These are phyloP conservation scores for Calocybe gangraenosa DNA, from an alignment of 768 basidiomycete species.

Conservation along the genomic window DNA sequence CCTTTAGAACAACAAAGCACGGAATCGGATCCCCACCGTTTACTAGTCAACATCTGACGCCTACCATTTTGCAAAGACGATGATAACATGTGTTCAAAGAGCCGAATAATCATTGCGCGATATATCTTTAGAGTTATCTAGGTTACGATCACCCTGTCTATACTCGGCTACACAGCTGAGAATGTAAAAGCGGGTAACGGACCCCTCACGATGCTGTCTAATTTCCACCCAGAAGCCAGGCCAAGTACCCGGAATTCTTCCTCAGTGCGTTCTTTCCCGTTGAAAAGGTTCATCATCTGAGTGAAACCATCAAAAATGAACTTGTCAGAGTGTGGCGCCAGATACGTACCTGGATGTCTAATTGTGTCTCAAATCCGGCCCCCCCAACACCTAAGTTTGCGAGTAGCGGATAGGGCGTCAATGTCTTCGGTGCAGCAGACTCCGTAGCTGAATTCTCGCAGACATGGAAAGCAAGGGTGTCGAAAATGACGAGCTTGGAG, in stretches of 20 bases:
- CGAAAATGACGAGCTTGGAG: slow-evolving; percentile 24
- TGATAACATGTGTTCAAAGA: no score
- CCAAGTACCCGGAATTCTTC: slow-evolving; percentile 21
- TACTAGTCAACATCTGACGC: no score
- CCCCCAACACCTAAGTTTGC: slow-evolving; percentile 22
- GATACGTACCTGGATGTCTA: slow-evolving; percentile 23
- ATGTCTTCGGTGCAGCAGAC: slow-evolving; percentile 2
- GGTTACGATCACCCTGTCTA: no score
- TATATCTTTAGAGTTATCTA: no score
- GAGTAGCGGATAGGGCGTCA: slow-evolving; percentile 22
- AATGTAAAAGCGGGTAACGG: slow-evolving; percentile 8
- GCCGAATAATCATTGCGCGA: no score
- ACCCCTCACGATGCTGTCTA: slow-evolving; percentile 7
- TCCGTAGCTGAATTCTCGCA: slow-evolving; percentile 8
- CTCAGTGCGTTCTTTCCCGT: slow-evolving; percentile 27
- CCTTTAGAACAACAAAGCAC: no score
- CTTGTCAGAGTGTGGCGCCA: no score
- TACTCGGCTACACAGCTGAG: slow-evolving; percentile 10
- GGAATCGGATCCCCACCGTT: no score
- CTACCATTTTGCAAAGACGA: no score
- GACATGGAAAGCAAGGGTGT: slow-evolving; percentile 17
- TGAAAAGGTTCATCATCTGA: slow-evolving; percentile 26
- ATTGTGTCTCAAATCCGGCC: slow-evolving; percentile 12
- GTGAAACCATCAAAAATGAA: no score
- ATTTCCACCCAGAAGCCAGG: slow-evolving; percentile 24